phyloP scores from a whole-genome alignment of 1,139 yeast species.

The Lipomyces yarrowii region DNA sequence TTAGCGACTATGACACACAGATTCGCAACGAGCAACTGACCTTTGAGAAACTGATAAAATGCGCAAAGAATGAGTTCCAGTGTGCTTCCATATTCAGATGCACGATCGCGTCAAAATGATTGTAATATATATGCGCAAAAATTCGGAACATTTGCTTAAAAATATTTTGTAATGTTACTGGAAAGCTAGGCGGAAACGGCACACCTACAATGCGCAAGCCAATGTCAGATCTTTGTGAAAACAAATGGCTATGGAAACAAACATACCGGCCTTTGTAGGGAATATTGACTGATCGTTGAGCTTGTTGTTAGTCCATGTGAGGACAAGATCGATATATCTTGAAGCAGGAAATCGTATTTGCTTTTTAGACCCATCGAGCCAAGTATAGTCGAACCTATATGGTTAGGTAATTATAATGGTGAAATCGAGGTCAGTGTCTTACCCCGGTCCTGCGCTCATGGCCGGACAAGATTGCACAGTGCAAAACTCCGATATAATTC shows the following conservation, averaged over 20 bases:
- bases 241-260: not conserved
- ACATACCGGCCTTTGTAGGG: conserved; percentile 79
- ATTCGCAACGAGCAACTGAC: conserved; percentile 1
- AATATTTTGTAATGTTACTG: conserved; percentile 81
- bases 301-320: conserved; percentile 87
- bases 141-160: conserved; percentile 91
- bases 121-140: conserved; percentile 94
- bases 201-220: conserved; percentile 45
- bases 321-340: conserved; percentile 88
- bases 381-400: conserved; percentile 68
- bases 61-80: conserved; percentile 98
- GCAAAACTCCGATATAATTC: conserved; percentile 82
- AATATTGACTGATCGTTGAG: conserved; percentile 85
- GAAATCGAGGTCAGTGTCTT: not conserved
- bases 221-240: not conserved
- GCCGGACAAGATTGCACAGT: conserved; percentile 88
- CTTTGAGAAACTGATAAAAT: conserved; percentile 81
- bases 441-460: conserved; percentile 92
- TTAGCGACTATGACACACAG: not conserved
- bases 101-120: conserved; percentile 88
- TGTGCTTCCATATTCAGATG: conserved; percentile 94
- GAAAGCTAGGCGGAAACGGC: conserved; percentile 86
- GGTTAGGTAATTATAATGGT: not conserved
- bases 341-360: conserved; percentile 87
- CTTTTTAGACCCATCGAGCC: conserved; percentile 81